phyloP scores from a whole-genome alignment of 345 rosid genomes.

The Murraya koenigii region DNA sequence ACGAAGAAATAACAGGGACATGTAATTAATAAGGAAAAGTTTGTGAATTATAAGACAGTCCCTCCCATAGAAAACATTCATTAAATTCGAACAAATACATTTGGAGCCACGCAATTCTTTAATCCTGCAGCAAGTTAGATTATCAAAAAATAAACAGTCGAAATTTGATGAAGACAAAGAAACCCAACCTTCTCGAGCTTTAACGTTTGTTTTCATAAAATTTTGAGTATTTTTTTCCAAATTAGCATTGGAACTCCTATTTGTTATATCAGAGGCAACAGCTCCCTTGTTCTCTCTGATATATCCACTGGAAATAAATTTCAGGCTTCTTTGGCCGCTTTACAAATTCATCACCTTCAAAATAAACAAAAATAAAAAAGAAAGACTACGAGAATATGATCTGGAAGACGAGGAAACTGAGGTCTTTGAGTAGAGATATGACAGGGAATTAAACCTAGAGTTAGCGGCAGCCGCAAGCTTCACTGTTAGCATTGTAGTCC shows the following conservation, averaged over 20 bases:
- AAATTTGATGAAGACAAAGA: not conserved
- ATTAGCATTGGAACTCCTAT: conserved; percentile 70
- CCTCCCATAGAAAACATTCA: too few species aligned
- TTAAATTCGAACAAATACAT: too few species aligned
- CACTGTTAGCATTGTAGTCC: conserved; percentile 39
- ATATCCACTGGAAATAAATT: conserved; percentile 88
- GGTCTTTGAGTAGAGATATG: conserved; percentile 29
- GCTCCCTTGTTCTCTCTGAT: conserved; percentile 74
- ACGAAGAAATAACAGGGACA: too few species aligned
- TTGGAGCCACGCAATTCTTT: too few species aligned
- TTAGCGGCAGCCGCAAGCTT: conserved; percentile 37
- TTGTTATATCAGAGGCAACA: conserved; percentile 59
- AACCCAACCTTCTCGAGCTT: conserved; percentile 68
- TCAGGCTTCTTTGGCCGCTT: conserved; percentile 83
- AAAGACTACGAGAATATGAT: too few species aligned
- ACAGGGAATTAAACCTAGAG: conserved; percentile 30
- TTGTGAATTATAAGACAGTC: too few species aligned
- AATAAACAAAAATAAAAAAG: conserved; percentile 15
- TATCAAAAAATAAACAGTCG: too few species aligned
- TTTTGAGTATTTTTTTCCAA: conserved; percentile 70
- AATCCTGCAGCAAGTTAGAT: too few species aligned
- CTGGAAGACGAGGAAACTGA: conserved; percentile 19
- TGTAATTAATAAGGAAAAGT: too few species aligned
- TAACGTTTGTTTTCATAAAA: conserved; percentile 66
- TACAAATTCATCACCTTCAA: conserved; percentile 25